A percentile compares a stretch with the other conserved stretches of the same genome.
phyloP scores from a whole-genome alignment of 257 asterid genomes.

The Petunia axillaris region DNA sequence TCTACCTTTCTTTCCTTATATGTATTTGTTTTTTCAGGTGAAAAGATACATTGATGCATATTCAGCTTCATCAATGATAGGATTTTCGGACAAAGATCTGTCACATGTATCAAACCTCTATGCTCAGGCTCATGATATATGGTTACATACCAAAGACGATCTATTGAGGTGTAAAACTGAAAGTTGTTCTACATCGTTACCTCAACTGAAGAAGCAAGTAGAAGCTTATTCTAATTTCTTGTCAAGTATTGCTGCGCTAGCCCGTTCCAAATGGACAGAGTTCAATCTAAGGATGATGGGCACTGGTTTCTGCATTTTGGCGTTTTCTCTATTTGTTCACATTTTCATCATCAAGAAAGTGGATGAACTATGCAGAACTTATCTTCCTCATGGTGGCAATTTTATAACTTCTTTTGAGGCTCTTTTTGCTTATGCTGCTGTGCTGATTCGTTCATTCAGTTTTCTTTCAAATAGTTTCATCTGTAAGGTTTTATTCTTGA shows the following conservation, averaged over 20 bases:
- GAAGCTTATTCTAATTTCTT: constrained; percentile 73
- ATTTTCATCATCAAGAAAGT: constrained; percentile 57
- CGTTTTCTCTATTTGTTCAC: constrained; percentile 65
- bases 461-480: constrained; percentile 93
- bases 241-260: constrained; percentile 80
- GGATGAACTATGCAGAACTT: constrained; percentile 52
- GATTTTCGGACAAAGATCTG: constrained; percentile 89
- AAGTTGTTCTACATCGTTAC: constrained; percentile 40
- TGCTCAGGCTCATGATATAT: constrained; percentile 69
- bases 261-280: constrained; percentile 98
- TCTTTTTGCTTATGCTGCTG: constrained; percentile 53
- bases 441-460: constrained; percentile 86
- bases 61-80: constrained; percentile 87
- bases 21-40: constrained; percentile 66
- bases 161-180: constrained; percentile 38
- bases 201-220: constrained; percentile 57
- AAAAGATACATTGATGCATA: constrained; percentile 92
- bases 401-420: constrained; percentile 46
- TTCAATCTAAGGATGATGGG: constrained; percentile 87
- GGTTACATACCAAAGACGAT: constrained; percentile 60
- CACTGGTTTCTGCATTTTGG: constrained; percentile 72
- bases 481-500: constrained; percentile 53
- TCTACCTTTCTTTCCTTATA: constrained; percentile 24
- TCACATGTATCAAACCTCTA: constrained; percentile 66
- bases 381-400: constrained; percentile 43